These are phyloP conservation scores for Arthrocladium fulminans DNA, from an alignment of 2,329 filamentous ascomycete genomes.

Conservation along the genomic window DNA sequence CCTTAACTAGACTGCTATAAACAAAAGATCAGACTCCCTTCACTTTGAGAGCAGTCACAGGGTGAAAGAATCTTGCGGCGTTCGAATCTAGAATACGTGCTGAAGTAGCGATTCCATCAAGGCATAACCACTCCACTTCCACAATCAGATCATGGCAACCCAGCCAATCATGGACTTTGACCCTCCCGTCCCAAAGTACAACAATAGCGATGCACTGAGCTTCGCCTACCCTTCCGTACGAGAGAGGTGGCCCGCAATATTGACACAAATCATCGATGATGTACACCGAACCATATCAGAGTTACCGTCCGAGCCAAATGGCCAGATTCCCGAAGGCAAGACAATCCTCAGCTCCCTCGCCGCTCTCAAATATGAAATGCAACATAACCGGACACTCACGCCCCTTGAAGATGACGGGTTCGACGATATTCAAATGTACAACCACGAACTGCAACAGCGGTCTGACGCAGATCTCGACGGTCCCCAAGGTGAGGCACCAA, in stretches of 20 bases:
- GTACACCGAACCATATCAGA: conserved; percentile 56
- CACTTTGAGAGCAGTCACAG: no score
- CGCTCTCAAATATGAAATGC: conserved; percentile 84
- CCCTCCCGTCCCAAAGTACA: conserved; percentile 50
- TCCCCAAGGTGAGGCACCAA: conserved; percentile 22
- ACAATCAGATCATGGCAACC: not conserved
- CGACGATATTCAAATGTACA: conserved; percentile 74
- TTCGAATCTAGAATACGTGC: no score
- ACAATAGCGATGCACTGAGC: conserved; percentile 71
- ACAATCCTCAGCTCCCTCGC: conserved; percentile 69
- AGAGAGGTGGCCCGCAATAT: conserved; percentile 86
- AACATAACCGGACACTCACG: conserved; percentile 65
- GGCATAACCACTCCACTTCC: not conserved
- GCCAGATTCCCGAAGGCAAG: conserved; percentile 71
- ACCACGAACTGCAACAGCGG: conserved; percentile 68
- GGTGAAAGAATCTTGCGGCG: no score
- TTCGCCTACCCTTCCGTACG: conserved; percentile 80
- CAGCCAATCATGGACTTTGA: conserved; percentile 11
- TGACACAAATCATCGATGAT: conserved; percentile 90
- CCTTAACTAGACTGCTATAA: no score
- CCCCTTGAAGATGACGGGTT: conserved; percentile 62
- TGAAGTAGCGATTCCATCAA: no score
- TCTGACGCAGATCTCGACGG: conserved; percentile 32
- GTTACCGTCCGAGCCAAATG: conserved; percentile 47
- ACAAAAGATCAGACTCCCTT: no score